phyloP scores from a whole-genome alignment of 2,329 filamentous ascomycete genomes.

The Fusarium chlamydosporum region DNA sequence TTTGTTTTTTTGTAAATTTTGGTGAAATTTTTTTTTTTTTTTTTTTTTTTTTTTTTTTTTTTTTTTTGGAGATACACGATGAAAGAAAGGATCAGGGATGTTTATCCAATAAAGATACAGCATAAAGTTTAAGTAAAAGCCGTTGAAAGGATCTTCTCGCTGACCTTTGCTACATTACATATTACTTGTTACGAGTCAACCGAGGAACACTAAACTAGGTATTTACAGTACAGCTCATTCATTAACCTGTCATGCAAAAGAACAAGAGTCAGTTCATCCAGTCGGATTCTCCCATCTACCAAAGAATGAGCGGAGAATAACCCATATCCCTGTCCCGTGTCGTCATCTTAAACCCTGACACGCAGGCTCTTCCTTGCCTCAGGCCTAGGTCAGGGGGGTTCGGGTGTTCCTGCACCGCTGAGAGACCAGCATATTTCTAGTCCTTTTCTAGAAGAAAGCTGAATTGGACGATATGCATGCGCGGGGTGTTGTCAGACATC shows the following conservation, averaged over 20 bases:
- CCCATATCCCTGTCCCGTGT: slow-evolving; percentile 33
- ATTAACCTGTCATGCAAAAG: slow-evolving; percentile 1
- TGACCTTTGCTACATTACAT: not conserved
- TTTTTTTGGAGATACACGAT: slow-evolving; percentile 5
- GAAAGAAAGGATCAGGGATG: slow-evolving; percentile 3
- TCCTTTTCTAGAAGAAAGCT: slow-evolving; percentile 46
- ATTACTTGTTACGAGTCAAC: slow-evolving; percentile 9
- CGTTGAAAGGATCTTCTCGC: not conserved
- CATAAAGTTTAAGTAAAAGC: not conserved
- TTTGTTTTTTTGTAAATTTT: no score
- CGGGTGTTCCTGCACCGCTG: slow-evolving; percentile 1
- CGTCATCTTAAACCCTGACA: slow-evolving; percentile 34
- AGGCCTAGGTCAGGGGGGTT: slow-evolving; percentile 2
- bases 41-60: no score
- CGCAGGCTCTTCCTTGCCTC: slow-evolving; percentile 16
- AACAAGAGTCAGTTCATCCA: slow-evolving; percentile 29
- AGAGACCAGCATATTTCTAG: slow-evolving; percentile 34
- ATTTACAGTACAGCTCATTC: not conserved
- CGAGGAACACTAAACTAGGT: not conserved
- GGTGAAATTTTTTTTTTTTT: no score
- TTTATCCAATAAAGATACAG: not conserved
- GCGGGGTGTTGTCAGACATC: slow-evolving; percentile 11
- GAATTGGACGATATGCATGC: slow-evolving; percentile 1
- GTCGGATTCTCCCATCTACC: slow-evolving; percentile 5
- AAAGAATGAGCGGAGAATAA: slow-evolving; percentile 14